phyloP scores from a whole-genome alignment of 306 rosid species.

The Sechiopsis laciniata region DNA sequence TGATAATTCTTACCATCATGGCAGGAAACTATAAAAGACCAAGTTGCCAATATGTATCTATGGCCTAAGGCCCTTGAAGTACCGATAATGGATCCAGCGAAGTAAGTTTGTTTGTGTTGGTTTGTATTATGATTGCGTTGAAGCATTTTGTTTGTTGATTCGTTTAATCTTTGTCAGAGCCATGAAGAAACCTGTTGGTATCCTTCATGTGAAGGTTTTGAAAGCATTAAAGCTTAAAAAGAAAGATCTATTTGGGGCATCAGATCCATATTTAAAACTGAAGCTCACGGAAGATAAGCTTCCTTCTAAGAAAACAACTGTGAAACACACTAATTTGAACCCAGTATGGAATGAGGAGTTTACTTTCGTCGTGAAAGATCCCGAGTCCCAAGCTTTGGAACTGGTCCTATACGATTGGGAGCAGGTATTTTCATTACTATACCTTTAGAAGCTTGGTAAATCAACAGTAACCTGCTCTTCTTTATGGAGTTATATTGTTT shows the following conservation, averaged over 20 bases:
- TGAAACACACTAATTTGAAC: constrained; percentile 57
- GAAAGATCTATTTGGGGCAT: constrained; percentile 67
- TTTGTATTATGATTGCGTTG: constrained; percentile 12
- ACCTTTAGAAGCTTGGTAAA: neutral
- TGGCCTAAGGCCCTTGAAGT: constrained; percentile 84
- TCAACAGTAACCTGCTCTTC: neutral
- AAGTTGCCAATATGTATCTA: constrained; percentile 86
- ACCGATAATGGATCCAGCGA: constrained; percentile 62
- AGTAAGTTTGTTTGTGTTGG: constrained; percentile 36
- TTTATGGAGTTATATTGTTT: too few relatives aligned
- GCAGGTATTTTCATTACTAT: constrained; percentile 37
- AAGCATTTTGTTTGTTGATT: constrained; percentile 15
- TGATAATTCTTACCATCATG: neutral
- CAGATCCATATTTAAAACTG: constrained; percentile 78
- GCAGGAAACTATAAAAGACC: constrained; percentile 74
- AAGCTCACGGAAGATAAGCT: constrained; percentile 78
- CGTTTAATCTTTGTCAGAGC: constrained; percentile 51
- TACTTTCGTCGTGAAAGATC: constrained; percentile 53
- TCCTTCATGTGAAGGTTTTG: constrained; percentile 69
- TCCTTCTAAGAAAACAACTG: constrained; percentile 76
- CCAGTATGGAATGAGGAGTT: constrained; percentile 92
- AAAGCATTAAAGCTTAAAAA: constrained; percentile 56
- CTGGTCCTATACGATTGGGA: constrained; percentile 63
- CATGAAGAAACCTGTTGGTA: constrained; percentile 70
- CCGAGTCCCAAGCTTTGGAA: constrained; percentile 66